These are phyloP conservation scores for Eucalyptus erythrocorys DNA, from an alignment of 345 rosid genomes.

Conservation along the genomic window DNA sequence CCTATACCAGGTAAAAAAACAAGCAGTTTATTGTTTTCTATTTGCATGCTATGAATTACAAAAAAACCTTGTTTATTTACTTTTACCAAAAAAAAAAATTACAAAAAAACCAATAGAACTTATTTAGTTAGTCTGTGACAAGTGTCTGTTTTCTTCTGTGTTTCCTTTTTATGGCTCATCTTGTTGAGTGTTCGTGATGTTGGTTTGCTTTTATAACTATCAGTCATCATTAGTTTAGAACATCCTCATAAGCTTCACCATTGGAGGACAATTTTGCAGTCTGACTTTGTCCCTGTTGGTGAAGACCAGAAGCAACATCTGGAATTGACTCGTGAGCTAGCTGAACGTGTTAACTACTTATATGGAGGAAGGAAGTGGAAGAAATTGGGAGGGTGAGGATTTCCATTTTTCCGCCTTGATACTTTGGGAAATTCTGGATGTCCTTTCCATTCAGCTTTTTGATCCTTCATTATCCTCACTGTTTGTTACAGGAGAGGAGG, in stretches of 20 bases:
- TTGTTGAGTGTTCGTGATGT: neutral
- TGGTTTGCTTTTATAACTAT: neutral
- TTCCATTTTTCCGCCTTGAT: neutral
- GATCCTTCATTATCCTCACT: neutral
- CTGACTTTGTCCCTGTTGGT: conserved; percentile 94
- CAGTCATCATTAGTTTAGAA: neutral
- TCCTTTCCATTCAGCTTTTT: neutral
- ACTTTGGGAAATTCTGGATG: neutral
- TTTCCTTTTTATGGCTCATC: neutral
- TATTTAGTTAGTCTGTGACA: neutral
- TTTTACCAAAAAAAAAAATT: no score
- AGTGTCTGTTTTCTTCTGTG: neutral
- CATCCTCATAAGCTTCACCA: neutral
- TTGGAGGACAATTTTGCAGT: conserved; percentile 28
- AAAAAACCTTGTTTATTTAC: no score
- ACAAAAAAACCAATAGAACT: neutral
- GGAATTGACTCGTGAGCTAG: conserved; percentile 82
- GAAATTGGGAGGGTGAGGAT: conserved; percentile 78
- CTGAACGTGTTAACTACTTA: conserved; percentile 64
- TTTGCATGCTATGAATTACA: neutral
- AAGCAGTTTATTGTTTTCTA: neutral
- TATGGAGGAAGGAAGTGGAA: conserved; percentile 99
- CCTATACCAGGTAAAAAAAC: conserved; percentile 56
- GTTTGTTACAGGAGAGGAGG: conserved; percentile 58
- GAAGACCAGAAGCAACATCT: conserved; percentile 97